Evolutionary conservation across 2,329 filamentous ascomycete species (phyloP).

Genomic region (Elsinoe australis): DNA sequence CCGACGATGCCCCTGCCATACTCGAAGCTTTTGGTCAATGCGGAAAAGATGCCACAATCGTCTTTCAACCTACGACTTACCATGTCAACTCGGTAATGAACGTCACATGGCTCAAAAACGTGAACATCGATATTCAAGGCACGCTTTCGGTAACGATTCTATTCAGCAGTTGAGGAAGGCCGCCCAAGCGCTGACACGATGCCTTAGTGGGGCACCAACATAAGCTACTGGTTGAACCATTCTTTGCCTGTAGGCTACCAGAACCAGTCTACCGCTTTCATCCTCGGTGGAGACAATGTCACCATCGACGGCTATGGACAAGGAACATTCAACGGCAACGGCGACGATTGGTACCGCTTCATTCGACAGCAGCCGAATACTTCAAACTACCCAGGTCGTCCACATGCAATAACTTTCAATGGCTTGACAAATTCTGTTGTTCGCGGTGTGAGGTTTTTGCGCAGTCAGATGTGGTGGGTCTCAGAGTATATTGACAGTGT

Average conservation of each 20-base stretch:
- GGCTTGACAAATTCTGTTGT: slow-evolving; percentile 44
- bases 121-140: slow-evolving; percentile 43
- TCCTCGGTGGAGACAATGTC: slow-evolving; percentile 48
- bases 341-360: slow-evolving; percentile 53
- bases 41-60: slow-evolving; percentile 43
- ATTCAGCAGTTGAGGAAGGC: too few relatives aligned
- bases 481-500: too few relatives aligned
- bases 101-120: slow-evolving; percentile 40
- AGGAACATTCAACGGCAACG: slow-evolving; percentile 53
- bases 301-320: slow-evolving; percentile 43
- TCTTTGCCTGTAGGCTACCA: slow-evolving; percentile 48
- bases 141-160: slow-evolving; percentile 37
- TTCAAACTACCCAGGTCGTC: slow-evolving; percentile 44
- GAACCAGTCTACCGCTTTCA: slow-evolving; percentile 49
- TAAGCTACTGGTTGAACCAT: slow-evolving; percentile 47
- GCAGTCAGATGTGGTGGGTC: slow-evolving; percentile 52
- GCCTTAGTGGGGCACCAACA: slow-evolving; percentile 27
- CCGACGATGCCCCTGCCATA: slow-evolving; percentile 47
- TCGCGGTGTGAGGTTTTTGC: slow-evolving; percentile 44
- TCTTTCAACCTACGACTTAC: slow-evolving; percentile 45
- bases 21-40: slow-evolving; percentile 44
- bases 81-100: slow-evolving; percentile 46
- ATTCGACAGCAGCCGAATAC: slow-evolving; percentile 25
- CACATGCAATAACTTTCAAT: slow-evolving; percentile 47
- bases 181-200: slow-evolving; percentile 25